A percentile compares a stretch with the other conserved stretches of the same genome.
phyloP scores from a whole-genome alignment of 805 yeast species.

The Pichia thaimueangensis region DNA sequence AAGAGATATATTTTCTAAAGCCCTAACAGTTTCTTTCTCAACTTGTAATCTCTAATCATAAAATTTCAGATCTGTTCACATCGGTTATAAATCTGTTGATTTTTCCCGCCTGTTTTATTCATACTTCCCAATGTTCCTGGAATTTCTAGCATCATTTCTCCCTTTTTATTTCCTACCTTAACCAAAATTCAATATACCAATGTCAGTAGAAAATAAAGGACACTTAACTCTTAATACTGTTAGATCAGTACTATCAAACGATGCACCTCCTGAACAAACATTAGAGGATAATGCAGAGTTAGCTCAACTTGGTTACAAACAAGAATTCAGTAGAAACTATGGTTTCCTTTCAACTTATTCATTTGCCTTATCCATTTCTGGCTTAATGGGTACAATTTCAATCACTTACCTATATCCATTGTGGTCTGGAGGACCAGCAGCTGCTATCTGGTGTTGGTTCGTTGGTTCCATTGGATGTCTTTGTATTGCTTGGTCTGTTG shows the following conservation, averaged over 20 bases:
- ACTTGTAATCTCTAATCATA: no score
- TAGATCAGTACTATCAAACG: conserved; percentile 8
- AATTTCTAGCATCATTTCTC: no score
- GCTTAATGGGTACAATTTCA: conserved; percentile 56
- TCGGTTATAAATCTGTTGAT: no score
- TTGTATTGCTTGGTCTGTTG: conserved; percentile 46
- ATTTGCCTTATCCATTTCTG: conserved; percentile 59
- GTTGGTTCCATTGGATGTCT: conserved; percentile 48
- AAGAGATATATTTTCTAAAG: no score
- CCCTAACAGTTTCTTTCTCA: no score
- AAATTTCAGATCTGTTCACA: no score
- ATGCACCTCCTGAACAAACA: conserved; percentile 6
- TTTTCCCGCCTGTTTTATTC: no score
- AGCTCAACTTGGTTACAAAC: conserved; percentile 50
- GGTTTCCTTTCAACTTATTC: conserved; percentile 57
- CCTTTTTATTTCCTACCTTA: background rate
- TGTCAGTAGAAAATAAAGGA: background rate
- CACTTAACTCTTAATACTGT: conserved; percentile 1
- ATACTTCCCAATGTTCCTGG: no score
- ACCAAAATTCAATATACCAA: no score
- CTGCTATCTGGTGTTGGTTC: conserved; percentile 59
- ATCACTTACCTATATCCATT: conserved; percentile 45
- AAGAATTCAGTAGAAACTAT: conserved; percentile 53
- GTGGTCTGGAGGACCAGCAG: conserved; percentile 45
- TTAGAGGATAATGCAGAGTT: conserved; percentile 19